A percentile compares a stretch with the other conserved stretches of the same genome.
These are phyloP conservation scores for Irpex sp. DNA, from an alignment of 1,284 basidiomycete species.

Conservation along the genomic window DNA sequence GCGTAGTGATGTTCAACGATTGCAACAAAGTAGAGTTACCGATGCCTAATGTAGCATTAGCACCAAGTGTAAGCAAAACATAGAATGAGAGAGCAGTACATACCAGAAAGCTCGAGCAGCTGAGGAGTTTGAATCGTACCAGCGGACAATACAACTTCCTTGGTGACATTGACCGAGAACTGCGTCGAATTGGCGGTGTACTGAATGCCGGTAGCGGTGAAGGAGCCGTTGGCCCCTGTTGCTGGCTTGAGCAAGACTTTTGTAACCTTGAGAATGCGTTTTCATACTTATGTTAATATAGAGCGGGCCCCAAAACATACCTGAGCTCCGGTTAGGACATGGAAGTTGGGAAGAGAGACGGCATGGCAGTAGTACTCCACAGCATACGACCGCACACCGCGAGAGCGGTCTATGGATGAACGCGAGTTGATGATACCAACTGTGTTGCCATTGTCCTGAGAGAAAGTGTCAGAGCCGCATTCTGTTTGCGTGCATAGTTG, in stretches of 20 bases:
- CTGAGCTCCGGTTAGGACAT: conserved; percentile 11
- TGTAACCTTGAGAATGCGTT: neutral
- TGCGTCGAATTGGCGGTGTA: conserved; percentile 1
- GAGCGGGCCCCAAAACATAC: neutral
- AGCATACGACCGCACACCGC: conserved; percentile 22
- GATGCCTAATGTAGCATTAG: conserved; percentile 10
- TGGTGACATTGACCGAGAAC: conserved; percentile 6
- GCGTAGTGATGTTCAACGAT: conserved; percentile 7
- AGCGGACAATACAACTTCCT: conserved; percentile 18
- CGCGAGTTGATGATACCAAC: conserved; percentile 21
- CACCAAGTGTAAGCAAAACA: neutral
- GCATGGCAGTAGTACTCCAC: conserved; percentile 19
- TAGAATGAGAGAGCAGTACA: neutral
- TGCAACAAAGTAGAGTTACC: conserved; percentile 12
- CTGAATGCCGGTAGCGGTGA: conserved; percentile 12
- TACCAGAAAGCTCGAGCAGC: conserved; percentile 24
- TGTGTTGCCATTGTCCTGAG: conserved; percentile 19
- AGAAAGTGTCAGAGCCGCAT: too few species aligned
- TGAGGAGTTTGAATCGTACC: conserved; percentile 23
- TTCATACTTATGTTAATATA: neutral
- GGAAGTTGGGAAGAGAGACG: conserved; percentile 7
- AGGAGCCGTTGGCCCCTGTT: neutral
- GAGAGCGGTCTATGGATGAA: conserved; percentile 17
- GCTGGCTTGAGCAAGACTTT: neutral
- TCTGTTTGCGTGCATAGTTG: neutral